Base-by-base conservation (phyloP, 257 asterid species). In the Misopates orontium region DNA sequence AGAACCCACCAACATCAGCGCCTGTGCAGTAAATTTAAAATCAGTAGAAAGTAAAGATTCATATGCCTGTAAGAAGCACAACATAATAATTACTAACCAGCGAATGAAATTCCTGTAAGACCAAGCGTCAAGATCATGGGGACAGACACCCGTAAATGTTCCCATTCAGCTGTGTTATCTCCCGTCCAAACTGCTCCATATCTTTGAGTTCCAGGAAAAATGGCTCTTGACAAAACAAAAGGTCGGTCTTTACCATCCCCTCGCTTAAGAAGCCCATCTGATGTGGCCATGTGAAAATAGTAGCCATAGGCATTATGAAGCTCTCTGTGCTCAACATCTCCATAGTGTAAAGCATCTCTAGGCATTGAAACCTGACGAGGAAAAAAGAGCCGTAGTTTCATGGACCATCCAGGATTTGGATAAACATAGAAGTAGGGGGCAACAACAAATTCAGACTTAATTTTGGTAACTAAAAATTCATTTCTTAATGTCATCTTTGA, bases 111-210 rank as follows among this genome's bases (percentile, higher is more conserved):
- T 78, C 96, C 99, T 8, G 96, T 80, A 68, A 94, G 87, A 75
- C 97, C 95, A 67, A 90, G 96, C 48, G 96, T 81, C 81, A 90
- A 79, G 70, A 94, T 66, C 99, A 94, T 90, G 57, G 99, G 99
- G 71, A 90, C 88, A 23, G 99, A 86, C 73, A 88, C 90, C 79
- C 95, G 75, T 19, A 94, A 73, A 24, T 94, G 99, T 31, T 94
- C 97, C 99, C 99, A 94, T 36, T 94, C 96, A 25, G 99, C 99
- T 21, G 89, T 48, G 81, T 94, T 94, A 66, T 94, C 99, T 68
- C 99, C 99, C 0, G 97, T 94, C 99, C 99, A 94, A 72, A 94
- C 77, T 11, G 99, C 99, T 70, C 99, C 99, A 68, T 86, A 86
- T 73, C 96, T 79, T 83, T 90, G 97, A 68, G 78, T 90, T 75